Percentiles rank a stretch among this genome's conserved stretches.
Conservation (phyloP, 1,284 basidiomycete genomes). For the Crucibulum parvulum region DNA sequence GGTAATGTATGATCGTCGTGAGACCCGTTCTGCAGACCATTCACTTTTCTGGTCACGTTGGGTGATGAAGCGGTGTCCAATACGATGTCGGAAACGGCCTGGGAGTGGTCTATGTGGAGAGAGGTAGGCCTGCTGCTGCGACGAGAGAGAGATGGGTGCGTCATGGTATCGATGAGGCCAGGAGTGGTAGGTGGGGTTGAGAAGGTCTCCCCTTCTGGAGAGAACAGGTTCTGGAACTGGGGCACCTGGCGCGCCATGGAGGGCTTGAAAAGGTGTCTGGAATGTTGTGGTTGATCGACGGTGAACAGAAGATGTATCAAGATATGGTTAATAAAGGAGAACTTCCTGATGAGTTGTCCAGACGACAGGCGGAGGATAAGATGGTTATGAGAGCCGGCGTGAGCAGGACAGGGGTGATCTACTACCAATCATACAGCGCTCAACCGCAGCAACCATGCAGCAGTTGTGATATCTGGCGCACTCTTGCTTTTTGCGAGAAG, state of each 20-base stretch:
- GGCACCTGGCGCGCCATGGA: background rate
- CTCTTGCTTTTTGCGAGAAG: no score
- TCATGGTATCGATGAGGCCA: slow-evolving; percentile 7
- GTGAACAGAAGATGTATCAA: background rate
- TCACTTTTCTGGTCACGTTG: slow-evolving; percentile 30
- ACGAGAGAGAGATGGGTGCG: slow-evolving; percentile 52
- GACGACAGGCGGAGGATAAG: no score
- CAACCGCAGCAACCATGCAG: no score
- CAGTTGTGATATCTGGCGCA: no score
- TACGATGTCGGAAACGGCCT: slow-evolving; percentile 50
- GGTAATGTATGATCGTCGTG: background rate
- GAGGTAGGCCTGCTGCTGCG: slow-evolving; percentile 54
- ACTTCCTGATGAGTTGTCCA: no score
- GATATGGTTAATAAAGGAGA: background rate
- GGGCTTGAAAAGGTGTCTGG: background rate
- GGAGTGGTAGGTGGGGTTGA: slow-evolving; percentile 70
- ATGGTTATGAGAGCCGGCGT: no score
- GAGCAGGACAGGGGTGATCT: no score
- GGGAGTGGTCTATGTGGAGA: slow-evolving; percentile 51
- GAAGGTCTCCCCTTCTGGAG: slow-evolving; percentile 61
- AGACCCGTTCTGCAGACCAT: background rate
- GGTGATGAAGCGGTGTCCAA: slow-evolving; percentile 49
- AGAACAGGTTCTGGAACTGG: slow-evolving; percentile 21
- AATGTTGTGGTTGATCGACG: background rate
- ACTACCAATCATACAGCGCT: no score